These are phyloP conservation scores for Aspergillus nanangensis DNA, from an alignment of 495 filamentous ascomycete genomes.

Conservation along the genomic window DNA sequence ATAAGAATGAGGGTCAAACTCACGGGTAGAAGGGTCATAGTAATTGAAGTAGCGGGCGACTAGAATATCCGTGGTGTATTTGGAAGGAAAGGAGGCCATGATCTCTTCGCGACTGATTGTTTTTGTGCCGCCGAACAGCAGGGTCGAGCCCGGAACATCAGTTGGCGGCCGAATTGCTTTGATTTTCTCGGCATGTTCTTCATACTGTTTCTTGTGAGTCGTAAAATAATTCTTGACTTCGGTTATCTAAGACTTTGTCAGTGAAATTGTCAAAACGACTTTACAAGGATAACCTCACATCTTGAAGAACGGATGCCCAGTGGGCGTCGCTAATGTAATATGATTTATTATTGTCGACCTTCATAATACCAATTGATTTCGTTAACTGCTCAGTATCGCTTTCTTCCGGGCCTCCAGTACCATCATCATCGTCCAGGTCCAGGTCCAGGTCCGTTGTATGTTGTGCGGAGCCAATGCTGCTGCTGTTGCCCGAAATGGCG, in stretches of 20 bases:
- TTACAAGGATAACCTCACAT: slow-evolving; percentile 45
- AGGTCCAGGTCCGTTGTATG: slow-evolving; percentile 52
- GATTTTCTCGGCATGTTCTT: slow-evolving; percentile 59
- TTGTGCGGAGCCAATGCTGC: slow-evolving; percentile 45
- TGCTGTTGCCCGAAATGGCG: slow-evolving; percentile 59
- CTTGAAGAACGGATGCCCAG: slow-evolving; percentile 82
- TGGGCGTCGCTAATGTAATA: slow-evolving; percentile 86
- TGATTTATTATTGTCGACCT: slow-evolving; percentile 78
- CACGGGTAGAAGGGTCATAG: slow-evolving; percentile 68
- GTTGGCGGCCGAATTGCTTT: slow-evolving; percentile 56
- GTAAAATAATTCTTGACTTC: slow-evolving; percentile 90
- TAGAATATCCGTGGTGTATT: slow-evolving; percentile 75
- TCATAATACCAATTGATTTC: slow-evolving; percentile 82
- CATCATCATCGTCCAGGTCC: slow-evolving; percentile 54
- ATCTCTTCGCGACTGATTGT: slow-evolving; percentile 70
- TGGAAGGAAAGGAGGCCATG: slow-evolving; percentile 71
- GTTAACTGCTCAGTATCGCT: slow-evolving; percentile 87
- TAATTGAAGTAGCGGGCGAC: slow-evolving; percentile 69
- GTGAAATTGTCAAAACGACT: slow-evolving; percentile 8
- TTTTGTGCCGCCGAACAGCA: slow-evolving; percentile 69
- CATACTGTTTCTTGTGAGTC: slow-evolving; percentile 64
- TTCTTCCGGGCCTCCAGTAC: slow-evolving; percentile 49
- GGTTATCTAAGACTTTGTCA: slow-evolving; percentile 56
- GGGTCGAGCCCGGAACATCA: slow-evolving; percentile 58
- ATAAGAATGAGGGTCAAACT: slow-evolving; percentile 16